A percentile compares a stretch with the other conserved stretches of the same genome.
These are phyloP conservation scores for Colletotrichum cordylinicola DNA, from an alignment of 2,329 filamentous ascomycete species.

Conservation along the genomic window DNA sequence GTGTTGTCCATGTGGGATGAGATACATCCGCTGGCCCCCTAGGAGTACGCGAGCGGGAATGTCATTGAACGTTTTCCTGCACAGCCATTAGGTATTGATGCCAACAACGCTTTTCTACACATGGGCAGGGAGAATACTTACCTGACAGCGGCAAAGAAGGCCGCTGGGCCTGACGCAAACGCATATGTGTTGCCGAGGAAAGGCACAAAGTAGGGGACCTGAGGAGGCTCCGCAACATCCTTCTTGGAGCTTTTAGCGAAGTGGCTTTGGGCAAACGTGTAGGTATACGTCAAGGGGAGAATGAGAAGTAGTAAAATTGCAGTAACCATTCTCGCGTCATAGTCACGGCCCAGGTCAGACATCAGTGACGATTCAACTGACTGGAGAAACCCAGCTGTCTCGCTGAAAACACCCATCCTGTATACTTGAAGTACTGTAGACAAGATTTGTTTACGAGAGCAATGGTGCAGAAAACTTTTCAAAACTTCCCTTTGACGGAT, in stretches of 20 bases:
- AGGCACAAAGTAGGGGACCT: too few relatives aligned
- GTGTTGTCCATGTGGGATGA: background rate
- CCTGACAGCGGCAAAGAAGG: background rate
- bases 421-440: background rate
- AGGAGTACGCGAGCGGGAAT: background rate
- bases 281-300: background rate
- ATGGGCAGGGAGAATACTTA: background rate
- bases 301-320: background rate
- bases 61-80: background rate
- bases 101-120: too few relatives aligned
- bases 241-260: background rate
- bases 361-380: background rate
- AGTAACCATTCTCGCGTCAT: background rate
- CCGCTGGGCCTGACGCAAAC: background rate
- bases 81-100: too few relatives aligned
- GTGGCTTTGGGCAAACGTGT: background rate
- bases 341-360: background rate
- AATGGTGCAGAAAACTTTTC: background rate
- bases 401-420: background rate
- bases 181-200: background rate
- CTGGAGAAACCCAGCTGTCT: background rate
- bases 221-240: too few relatives aligned
- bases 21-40: background rate
- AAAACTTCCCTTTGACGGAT: background rate
- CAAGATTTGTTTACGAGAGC: background rate